Base-by-base conservation (phyloP, 495 filamentous ascomycete genomes). In the Evernia prunastri region DNA sequence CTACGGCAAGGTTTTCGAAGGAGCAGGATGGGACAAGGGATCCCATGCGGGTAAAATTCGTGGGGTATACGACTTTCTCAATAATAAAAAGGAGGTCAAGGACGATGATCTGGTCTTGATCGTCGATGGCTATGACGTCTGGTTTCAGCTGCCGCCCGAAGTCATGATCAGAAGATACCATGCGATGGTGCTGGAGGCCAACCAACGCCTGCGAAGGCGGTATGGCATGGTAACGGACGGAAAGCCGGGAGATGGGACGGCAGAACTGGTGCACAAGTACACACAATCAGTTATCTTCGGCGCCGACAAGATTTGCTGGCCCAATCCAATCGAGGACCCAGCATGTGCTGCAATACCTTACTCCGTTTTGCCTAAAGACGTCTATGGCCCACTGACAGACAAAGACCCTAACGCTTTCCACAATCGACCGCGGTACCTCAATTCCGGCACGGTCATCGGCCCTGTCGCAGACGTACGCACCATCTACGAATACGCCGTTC, bases 121-220 rank as follows among this genome's bases (percentile, higher is more conserved):
- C 45, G 76, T 84, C 0, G 84, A 87, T 70, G 80, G 80, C 18
- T 70, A 76, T 45, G 83, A 87, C 64, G 74, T 78, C 0, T 83
- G 82, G 75, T 86, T 89, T 69, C 85, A 89, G 70, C 72, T 87
- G 35, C 84, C 83, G 1, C 77, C 83, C 3, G 79, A 85, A 49
- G 73, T 88, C 12, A 67, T 85, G 63, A 79, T 89, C 4, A 69
- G 78, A 58, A 76, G 84, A 42, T 87, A 83, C 67, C 78, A 83
- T 60, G 71, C 72, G 7, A 70, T 85, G 31, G 62, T 82, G 11
- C 69, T 73, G 18, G 78, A 77, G 43, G 81, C 78, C 23, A 84
- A 86, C 63, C 67, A 71, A 36, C 76, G 78, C 35, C 67, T 86
- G 43, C 66, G 66, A 47, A 70, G 74, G 43, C 78, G 77, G 47